Base-by-base conservation (phyloP, 2,329 filamentous ascomycete genomes). In the Fusarium miscanthi region DNA sequence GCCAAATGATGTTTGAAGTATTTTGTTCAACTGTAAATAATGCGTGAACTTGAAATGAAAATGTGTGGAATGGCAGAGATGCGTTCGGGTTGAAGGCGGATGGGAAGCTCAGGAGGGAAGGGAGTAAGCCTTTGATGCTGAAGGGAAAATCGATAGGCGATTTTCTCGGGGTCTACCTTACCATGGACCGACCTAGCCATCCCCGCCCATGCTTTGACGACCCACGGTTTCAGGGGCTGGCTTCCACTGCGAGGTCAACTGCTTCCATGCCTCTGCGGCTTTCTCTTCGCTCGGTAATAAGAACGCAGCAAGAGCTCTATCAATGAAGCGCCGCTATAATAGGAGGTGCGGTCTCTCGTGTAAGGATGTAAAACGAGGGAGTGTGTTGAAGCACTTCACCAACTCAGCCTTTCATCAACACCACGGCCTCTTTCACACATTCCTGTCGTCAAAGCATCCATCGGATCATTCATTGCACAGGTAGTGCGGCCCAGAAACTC, bases 401-500 rank as follows among this genome's bases (percentile, higher is more conserved):
- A 35, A 35, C 35, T 12, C 12, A 10, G 48, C 8, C 12, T 0
- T 14, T 4, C 23, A 6, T 19, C 31, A 52, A 27, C 7, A n/a
- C 6, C 13, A 6, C 49, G 6, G 7, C 23, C 23, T 35, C 30
- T 10, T 14, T 16, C 16, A 35, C 16, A 35, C 23, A 11, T 5
- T 5, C 7, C 19, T 1, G 19, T 4, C 33, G 9, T 7, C 33
- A 40, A 40, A 40, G 13, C 23, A 38, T 13, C 19, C 0, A 53
- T 6, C 33, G 1, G 12, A 4, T 8, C 13, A 27, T 27, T 6
- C 6, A 27, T 6, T 7, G 16, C 1, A n/a, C 9, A 2, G n/a
- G n/a, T 5, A 5, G 2, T 13, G 4, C 10, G 4, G 3, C 0
- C 9, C 9, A 10, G 19, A 9, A 10, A n/a, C 30, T 5, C 6